Base-by-base conservation (phyloP, 352 stramenopile species). In the Phytophthora tubulina region DNA sequence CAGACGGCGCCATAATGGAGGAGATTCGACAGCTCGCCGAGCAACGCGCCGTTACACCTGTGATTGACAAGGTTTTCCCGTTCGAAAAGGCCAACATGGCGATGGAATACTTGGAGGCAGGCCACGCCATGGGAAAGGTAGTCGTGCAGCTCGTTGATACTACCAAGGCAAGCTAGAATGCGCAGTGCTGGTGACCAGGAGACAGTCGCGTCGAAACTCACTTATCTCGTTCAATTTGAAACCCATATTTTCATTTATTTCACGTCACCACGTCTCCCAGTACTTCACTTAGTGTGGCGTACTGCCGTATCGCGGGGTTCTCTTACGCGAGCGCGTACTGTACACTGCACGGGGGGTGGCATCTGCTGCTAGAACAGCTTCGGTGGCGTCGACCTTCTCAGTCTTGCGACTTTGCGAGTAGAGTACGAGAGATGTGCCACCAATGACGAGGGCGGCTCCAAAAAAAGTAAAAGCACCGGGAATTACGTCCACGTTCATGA, bases 341-440 rank as follows among this genome's bases (percentile, higher is more conserved):
- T 89, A 91, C 21, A 94, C 54, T 35, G 84, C 65, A 59, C 83
- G 87, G 32, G 86, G 86, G 41, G 85, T 95, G 51, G 74, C 72
- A 59, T 84, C 76, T 21, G 80, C 74, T 4, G 85, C 79, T 8
- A 89, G 72, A 51, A 96, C 82, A 14, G 82, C 86, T 53, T 93
- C 79, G 0, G 87, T 94, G 15, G 90, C 91, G 66, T 97, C 89
- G 30, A 94, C 79, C 32, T 89, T 79, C 59, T 96, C 91, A 7
- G 83, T 95, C 66, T 95, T 94, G 59, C 82, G 77, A 53, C 78
- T 86, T 64, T 94, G 84, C 7, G 91, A 93, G 41, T 68, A 80
- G 54, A 97, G 77, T 21, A 97, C 92, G 30, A 94, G 75, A 46
- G 81, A 75, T 3, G 92, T 97, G 51, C 92, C 92, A 31, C 84